Evolutionary conservation across 495 filamentous ascomycete species (phyloP).

Genomic region (Halenospora varia): DNA sequence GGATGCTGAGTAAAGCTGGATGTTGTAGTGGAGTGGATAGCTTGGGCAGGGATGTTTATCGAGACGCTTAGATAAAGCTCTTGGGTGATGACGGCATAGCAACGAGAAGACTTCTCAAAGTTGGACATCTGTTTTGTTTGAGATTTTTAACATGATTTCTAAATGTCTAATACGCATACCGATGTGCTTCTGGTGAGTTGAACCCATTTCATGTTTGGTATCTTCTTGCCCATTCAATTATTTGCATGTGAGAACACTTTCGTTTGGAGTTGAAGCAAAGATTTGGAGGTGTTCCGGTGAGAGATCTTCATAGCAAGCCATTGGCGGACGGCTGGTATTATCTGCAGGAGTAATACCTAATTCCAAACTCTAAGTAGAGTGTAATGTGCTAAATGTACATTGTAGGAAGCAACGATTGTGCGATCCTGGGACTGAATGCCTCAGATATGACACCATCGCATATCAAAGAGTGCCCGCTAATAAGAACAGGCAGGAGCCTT

Average conservation of each 20-base stretch:
- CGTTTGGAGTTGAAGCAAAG: too few relatives aligned
- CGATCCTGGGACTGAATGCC: too few relatives aligned
- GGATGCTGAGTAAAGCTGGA: not conserved
- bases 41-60: not conserved
- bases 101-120: not conserved
- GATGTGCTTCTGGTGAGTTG: constrained; percentile 36
- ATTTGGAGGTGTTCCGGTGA: too few relatives aligned
- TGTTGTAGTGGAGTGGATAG: not conserved
- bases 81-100: not conserved
- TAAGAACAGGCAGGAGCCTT: constrained; percentile 66
- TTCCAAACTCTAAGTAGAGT: too few relatives aligned
- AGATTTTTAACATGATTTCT: constrained; percentile 9
- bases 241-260: too few relatives aligned
- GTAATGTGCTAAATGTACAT: too few relatives aligned
- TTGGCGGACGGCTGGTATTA: too few relatives aligned
- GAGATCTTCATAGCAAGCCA: too few relatives aligned
- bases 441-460: not conserved
- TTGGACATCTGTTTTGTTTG: not conserved
- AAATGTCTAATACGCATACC: constrained; percentile 31
- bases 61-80: not conserved
- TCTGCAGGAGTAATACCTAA: too few relatives aligned
- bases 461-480: constrained; percentile 2
- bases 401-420: too few relatives aligned
- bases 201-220: not conserved
- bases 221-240: too few relatives aligned